A percentile compares a stretch with the other conserved stretches of the same genome.
Conservation (phyloP, 2,329 filamentous ascomycete species). For the Magnaporthales sp. region DNA sequence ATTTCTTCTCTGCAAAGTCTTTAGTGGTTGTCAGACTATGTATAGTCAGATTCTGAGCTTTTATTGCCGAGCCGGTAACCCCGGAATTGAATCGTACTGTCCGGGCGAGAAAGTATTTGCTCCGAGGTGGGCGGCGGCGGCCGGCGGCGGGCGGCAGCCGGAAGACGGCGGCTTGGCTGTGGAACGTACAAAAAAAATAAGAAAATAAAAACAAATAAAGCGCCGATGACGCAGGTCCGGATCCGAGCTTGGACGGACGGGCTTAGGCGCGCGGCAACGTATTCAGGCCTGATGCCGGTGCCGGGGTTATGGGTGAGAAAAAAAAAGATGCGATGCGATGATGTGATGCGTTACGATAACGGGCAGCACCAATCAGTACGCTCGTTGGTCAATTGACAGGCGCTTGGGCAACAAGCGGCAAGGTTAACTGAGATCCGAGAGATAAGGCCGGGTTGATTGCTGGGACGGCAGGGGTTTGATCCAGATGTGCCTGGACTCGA, state of each 20-base stretch:
- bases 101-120: background rate
- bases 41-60: background rate
- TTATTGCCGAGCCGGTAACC: background rate
- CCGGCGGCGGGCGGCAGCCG: background rate
- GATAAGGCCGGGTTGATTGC: slow-evolving; percentile 21
- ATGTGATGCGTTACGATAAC: slow-evolving; percentile 6
- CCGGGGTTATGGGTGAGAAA: background rate
- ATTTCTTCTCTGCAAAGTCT: background rate
- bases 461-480: slow-evolving; percentile 10
- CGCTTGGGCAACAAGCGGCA: slow-evolving; percentile 6
- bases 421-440: slow-evolving; percentile 14
- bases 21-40: background rate
- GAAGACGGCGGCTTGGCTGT: background rate
- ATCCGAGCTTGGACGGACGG: background rate
- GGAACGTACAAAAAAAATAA: background rate
- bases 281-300: slow-evolving; percentile 13
- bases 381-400: slow-evolving; percentile 4
- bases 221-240: background rate
- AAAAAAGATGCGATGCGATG: slow-evolving; percentile 5
- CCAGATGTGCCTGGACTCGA: slow-evolving; percentile 9
- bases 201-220: background rate
- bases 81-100: background rate
- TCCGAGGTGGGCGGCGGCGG: background rate
- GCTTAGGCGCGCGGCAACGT: slow-evolving; percentile 6
- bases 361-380: slow-evolving; percentile 29